Evolutionary conservation across 108 stramenopile genomes (phyloP).

Genomic region (Schizochytrium sp.): DNA sequence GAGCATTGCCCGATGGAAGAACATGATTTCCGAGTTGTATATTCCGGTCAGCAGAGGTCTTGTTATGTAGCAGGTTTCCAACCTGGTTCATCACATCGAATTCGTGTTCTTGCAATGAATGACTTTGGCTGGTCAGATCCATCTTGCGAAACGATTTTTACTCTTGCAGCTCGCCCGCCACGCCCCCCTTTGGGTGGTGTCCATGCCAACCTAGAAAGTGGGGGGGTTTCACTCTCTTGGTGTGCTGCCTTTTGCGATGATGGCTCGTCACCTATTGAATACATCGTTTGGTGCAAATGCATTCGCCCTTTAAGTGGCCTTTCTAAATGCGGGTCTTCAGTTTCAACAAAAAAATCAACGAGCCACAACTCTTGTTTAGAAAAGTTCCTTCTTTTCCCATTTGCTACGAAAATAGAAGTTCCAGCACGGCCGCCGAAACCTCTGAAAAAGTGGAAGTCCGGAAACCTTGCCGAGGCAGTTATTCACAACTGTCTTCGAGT

Average conservation of each 20-base stretch:
- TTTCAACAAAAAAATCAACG: no score
- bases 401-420: no score
- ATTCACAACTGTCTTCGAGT: no score
- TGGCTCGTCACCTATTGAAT: not conserved
- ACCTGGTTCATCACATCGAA: not conserved
- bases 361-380: no score
- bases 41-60: not conserved
- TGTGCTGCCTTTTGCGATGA: not conserved
- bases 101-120: constrained; percentile 8
- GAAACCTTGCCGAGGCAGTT: no score
- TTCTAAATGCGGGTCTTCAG: not conserved
- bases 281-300: not conserved
- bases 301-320: not conserved
- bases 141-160: not conserved
- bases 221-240: not conserved
- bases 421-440: no score
- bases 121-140: constrained; percentile 38
- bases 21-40: not conserved
- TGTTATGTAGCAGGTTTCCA: not conserved
- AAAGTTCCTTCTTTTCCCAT: no score
- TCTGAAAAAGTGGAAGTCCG: no score
- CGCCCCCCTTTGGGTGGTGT: not conserved
- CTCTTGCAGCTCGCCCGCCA: not conserved
- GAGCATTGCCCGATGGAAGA: not conserved
- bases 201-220: not conserved